Percentiles rank a stretch among this genome's conserved stretches.
Evolutionary conservation across 1,284 basidiomycete species (phyloP).

Genomic region (Trametes versicolor): DNA sequence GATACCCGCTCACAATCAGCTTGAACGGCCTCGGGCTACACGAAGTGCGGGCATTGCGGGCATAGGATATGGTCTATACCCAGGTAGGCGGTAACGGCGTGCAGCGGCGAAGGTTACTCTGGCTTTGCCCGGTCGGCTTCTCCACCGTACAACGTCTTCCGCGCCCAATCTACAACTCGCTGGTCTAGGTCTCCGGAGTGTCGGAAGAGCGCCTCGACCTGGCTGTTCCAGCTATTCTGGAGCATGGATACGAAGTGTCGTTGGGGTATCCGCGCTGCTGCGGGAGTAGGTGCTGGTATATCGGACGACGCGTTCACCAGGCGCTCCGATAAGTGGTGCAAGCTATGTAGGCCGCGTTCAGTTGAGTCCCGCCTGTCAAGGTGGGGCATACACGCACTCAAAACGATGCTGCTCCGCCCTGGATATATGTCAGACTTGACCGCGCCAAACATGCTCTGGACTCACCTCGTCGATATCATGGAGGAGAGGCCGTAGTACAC

Average conservation of each 20-base stretch:
- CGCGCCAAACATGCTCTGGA: background rate
- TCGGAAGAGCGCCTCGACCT: slow-evolving; percentile 41
- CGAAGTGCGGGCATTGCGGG: background rate
- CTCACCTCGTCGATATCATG: slow-evolving; percentile 43
- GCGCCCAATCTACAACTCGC: slow-evolving; percentile 39
- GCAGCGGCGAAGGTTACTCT: slow-evolving; percentile 16
- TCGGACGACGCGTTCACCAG: slow-evolving; percentile 38
- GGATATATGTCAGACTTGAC: slow-evolving; percentile 1
- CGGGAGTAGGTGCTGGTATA: slow-evolving; percentile 37
- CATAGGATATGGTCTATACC: background rate
- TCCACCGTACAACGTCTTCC: slow-evolving; percentile 41
- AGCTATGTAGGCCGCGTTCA: slow-evolving; percentile 27
- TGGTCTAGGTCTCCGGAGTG: slow-evolving; percentile 36
- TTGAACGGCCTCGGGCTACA: background rate
- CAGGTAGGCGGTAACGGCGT: background rate
- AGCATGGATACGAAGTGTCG: slow-evolving; percentile 39
- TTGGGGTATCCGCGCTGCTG: slow-evolving; percentile 40
- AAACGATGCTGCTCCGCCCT: slow-evolving; percentile 41
- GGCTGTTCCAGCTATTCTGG: slow-evolving; percentile 43
- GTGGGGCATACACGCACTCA: slow-evolving; percentile 37
- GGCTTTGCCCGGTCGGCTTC: slow-evolving; percentile 26
- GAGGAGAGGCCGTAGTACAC: slow-evolving; percentile 47
- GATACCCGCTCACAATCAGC: background rate
- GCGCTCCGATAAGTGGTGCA: slow-evolving; percentile 41
- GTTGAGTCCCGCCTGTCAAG: background rate